Base-by-base conservation (phyloP, 371 early-diverging fungal species). In the Rhizomucor pusillus region DNA sequence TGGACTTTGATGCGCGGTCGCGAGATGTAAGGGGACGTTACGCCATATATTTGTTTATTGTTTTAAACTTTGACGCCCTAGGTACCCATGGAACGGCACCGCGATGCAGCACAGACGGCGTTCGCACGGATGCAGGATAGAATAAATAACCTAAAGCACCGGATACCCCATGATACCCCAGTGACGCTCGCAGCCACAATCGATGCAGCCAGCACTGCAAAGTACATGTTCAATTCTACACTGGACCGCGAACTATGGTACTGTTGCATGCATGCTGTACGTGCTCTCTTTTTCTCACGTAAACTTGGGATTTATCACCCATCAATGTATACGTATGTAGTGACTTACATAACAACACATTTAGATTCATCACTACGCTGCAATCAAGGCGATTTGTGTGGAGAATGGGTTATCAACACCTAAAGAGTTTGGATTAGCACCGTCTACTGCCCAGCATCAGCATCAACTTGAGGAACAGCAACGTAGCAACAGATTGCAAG, bases 201-300 rank as follows among this genome's bases (percentile, higher is more conserved):
- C 4, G 84, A 82, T 46, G 67, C 51, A 1, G 67, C 18, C 49
- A 58, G 43, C 52, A 66, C 37, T 13, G 37, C 58, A 3, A 62
- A 53, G 47, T 50, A 52, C 50, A 56, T 29, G 35, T 69, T 55
- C 58, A 58, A 56, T 11, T 71, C 85, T 1, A 75, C 80, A 0
- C 65, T 80, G 23, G 85, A 78, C 11, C 63, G 87, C 14, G 87
- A 87, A 59, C 73, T 87, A 9, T 87, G 87, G 87, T 84, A 83
- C 60, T 86, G 85, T 47, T 69, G 77, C 55, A 66, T 77, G 44
- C 75, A 75, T 56, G 73, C 76, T n/a, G 73, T 69, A 65, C 56
- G 58, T 52, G 7, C 20, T 39, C 36, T 45, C 5, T 52, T 25
- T 33, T 59, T 48, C 43, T 6, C 41, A 49, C 18, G 14, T 40